phyloP scores from a whole-genome alignment of 2,329 filamentous ascomycete genomes.

The Triangularia setosa region DNA sequence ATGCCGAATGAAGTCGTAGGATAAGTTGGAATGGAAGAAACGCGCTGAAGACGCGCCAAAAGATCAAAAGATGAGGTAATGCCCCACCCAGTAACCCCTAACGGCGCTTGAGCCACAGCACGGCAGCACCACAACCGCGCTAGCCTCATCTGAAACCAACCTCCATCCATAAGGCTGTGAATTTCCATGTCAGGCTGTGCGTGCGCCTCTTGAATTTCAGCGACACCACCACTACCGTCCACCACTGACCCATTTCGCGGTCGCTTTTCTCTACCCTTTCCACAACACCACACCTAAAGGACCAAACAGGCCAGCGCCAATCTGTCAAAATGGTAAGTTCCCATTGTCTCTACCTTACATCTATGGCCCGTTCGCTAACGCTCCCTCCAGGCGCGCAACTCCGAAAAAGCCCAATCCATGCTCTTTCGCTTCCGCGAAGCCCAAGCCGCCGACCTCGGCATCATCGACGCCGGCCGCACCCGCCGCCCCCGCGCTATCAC shows the following conservation, averaged over 20 bases:
- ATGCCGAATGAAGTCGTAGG: not conserved
- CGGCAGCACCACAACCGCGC: conserved; percentile 2
- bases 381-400: conserved; percentile 74
- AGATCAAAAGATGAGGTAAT: not conserved
- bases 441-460: conserved; percentile 92
- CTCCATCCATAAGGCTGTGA: conserved; percentile 16
- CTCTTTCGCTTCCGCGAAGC: conserved; percentile 99
- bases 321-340: conserved; percentile 19
- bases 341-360: not conserved
- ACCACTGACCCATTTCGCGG: not conserved
- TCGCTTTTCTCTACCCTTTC: not conserved
- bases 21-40: not conserved
- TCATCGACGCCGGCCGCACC: conserved; percentile 86
- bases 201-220: not conserved
- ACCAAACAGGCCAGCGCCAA: not conserved
- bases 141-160: not conserved
- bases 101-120: conserved; percentile 18
- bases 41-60: not conserved
- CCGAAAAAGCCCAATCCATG: conserved; percentile 99
- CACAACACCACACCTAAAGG: not conserved
- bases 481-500: conserved; percentile 90
- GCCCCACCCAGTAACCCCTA: not conserved
- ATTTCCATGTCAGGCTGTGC: conserved; percentile 16
- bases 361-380: conserved; percentile 5
- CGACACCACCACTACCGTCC: not conserved